Conservation (phyloP, 805 yeast genomes). For the Wickerhamiella siamensis region DNA sequence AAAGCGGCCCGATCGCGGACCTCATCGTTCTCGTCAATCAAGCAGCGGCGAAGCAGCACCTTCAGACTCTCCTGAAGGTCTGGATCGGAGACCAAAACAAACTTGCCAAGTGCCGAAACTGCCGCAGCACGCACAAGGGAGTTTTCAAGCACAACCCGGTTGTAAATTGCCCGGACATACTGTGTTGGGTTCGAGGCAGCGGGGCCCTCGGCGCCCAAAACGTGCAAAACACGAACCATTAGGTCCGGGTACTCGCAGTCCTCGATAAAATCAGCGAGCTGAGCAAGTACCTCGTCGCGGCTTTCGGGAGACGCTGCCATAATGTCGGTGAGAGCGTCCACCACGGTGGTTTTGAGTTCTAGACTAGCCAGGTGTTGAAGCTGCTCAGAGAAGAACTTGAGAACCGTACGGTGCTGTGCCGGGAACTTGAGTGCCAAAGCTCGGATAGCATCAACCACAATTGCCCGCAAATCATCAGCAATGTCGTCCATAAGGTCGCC, state of each 20-base stretch:
- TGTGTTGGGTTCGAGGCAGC: conserved; percentile 68
- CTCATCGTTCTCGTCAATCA: conserved; percentile 85
- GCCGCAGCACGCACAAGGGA: conserved; percentile 94
- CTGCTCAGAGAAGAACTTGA: conserved; percentile 65
- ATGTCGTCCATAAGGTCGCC: conserved; percentile 83
- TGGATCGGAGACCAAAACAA: conserved; percentile 62
- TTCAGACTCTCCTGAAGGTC: conserved; percentile 53
- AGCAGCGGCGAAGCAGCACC: conserved; percentile 66
- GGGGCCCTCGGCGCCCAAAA: conserved; percentile 93
- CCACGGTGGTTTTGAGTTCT: conserved; percentile 69
- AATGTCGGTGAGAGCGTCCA: conserved; percentile 86
- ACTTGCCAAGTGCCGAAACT: conserved; percentile 79
- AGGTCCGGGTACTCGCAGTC: conserved; percentile 95
- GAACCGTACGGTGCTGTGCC: conserved; percentile 68
- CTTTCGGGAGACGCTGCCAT: conserved; percentile 77
- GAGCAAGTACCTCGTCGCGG: conserved; percentile 68
- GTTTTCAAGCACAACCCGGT: conserved; percentile 91
- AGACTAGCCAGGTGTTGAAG: conserved; percentile 86
- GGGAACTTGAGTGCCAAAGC: conserved; percentile 89
- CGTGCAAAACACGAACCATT: conserved; percentile 79
- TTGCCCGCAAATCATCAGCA: conserved; percentile 87
- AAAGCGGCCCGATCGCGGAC: conserved; percentile 95
- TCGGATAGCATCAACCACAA: conserved; percentile 89
- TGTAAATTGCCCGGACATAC: conserved; percentile 90
- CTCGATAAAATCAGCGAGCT: conserved; percentile 91